These are phyloP conservation scores for Allium sativum DNA, from an alignment of 106 monocot genomes.

Conservation along the genomic window DNA sequence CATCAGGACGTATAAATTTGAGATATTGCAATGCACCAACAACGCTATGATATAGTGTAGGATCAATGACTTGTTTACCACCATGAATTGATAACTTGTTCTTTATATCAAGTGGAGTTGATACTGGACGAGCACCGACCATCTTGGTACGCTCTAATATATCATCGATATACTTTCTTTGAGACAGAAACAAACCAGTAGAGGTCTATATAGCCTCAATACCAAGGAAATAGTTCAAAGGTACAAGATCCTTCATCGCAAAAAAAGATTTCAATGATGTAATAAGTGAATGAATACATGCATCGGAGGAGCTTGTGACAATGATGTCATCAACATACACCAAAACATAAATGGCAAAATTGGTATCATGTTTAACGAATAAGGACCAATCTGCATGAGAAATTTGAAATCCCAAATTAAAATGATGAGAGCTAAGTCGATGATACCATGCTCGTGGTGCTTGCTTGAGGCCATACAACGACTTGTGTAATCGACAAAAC, in stretches of 20 bases:
- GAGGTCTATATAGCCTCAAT: not conserved
- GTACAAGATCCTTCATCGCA: conserved; percentile 6
- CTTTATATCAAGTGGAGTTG: not conserved
- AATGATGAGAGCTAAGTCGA: not conserved
- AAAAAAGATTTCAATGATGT: not conserved
- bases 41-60: not conserved
- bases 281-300: not conserved
- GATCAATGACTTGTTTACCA: not conserved
- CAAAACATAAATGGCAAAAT: not conserved
- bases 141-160: not conserved
- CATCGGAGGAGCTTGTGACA: not conserved
- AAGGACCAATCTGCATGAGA: too few relatives aligned
- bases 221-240: conserved; percentile 1
- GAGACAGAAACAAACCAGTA: not conserved
- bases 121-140: not conserved
- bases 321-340: conserved; percentile 13
- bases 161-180: not conserved
- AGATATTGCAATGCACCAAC: not conserved
- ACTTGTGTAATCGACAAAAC: conserved; percentile 7
- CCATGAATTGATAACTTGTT: not conserved
- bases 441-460: conserved; percentile 1
- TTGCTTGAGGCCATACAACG: conserved; percentile 2
- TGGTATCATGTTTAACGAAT: not conserved
- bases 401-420: not conserved
- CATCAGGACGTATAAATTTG: not conserved